Conservation (phyloP, 2,329 filamentous ascomycete species). For the Diaporthe helianthi region DNA sequence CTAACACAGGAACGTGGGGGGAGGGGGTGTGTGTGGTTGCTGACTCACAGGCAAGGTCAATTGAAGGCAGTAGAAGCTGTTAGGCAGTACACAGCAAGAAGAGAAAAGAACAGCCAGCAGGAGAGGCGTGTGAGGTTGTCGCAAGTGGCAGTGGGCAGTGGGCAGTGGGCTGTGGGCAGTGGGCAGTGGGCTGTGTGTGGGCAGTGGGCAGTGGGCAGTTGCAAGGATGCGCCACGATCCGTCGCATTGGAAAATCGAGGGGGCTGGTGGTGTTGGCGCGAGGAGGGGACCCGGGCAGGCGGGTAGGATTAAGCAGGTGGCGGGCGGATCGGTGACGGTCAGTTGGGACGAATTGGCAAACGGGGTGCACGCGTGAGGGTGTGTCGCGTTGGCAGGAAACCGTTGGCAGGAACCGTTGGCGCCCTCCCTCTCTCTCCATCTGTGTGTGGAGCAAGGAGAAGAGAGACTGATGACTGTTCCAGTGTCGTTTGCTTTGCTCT, state of each 20-base stretch:
- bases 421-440: background rate
- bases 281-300: slow-evolving; percentile 3
- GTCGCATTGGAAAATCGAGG: slow-evolving; percentile 33
- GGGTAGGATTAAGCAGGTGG: slow-evolving; percentile 32
- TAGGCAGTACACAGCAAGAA: slow-evolving; percentile 19
- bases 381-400: background rate
- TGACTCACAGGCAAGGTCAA: slow-evolving; percentile 32
- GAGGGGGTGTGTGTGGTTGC: background rate
- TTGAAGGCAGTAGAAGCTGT: slow-evolving; percentile 26
- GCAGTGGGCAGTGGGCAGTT: no score
- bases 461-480: background rate
- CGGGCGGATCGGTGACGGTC: slow-evolving; percentile 23
- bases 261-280: slow-evolving; percentile 38
- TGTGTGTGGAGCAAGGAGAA: background rate
- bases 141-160: slow-evolving; percentile 21
- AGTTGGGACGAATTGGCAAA: slow-evolving; percentile 9
- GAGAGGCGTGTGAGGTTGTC: slow-evolving; percentile 10
- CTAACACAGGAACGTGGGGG: background rate
- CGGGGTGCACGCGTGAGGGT: background rate
- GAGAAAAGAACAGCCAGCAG: slow-evolving; percentile 8
- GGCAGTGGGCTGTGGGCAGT: no score
- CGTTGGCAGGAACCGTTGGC: no score
- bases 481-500: background rate
- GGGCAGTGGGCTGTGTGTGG: no score
- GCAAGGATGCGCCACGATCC: slow-evolving; percentile 28